Percentiles rank a stretch among this genome's conserved stretches.
These are phyloP conservation scores for Nyctanthes arbortristis DNA, from an alignment of 257 asterid species.

Conservation along the genomic window DNA sequence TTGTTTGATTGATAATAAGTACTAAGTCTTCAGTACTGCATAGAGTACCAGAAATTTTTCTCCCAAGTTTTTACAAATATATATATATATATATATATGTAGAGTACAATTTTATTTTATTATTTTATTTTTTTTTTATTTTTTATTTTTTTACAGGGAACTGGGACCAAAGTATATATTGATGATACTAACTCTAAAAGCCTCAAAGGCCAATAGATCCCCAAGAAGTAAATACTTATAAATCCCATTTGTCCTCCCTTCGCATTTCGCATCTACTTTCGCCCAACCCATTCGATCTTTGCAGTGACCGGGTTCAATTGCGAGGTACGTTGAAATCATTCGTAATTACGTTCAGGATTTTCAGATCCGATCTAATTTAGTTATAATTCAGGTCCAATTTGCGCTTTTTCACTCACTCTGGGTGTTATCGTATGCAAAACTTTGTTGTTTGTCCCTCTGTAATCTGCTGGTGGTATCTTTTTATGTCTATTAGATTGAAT, in stretches of 20 bases:
- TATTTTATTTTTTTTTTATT: not conserved
- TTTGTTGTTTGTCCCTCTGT: slow-evolving; percentile 7
- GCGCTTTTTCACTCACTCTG: not conserved
- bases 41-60: too few species aligned
- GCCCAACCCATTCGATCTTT: not conserved
- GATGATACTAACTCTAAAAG: too few species aligned
- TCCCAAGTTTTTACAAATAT: too few species aligned
- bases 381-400: not conserved
- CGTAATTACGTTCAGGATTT: not conserved
- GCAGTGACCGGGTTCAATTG: not conserved
- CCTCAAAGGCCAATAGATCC: too few species aligned
- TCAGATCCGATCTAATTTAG: slow-evolving; percentile 27
- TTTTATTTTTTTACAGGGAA: not conserved
- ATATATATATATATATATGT: not conserved
- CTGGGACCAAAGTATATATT: too few species aligned
- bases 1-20: too few species aligned
- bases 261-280: not conserved
- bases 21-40: too few species aligned
- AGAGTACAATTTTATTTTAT: not conserved
- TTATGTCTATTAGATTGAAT: not conserved
- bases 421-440: not conserved
- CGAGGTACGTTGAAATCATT: not conserved
- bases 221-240: too few species aligned
- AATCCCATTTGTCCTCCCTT: not conserved
- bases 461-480: not conserved